These are phyloP conservation scores for Daedaleopsis nitida DNA, from an alignment of 768 basidiomycete genomes.

Conservation along the genomic window DNA sequence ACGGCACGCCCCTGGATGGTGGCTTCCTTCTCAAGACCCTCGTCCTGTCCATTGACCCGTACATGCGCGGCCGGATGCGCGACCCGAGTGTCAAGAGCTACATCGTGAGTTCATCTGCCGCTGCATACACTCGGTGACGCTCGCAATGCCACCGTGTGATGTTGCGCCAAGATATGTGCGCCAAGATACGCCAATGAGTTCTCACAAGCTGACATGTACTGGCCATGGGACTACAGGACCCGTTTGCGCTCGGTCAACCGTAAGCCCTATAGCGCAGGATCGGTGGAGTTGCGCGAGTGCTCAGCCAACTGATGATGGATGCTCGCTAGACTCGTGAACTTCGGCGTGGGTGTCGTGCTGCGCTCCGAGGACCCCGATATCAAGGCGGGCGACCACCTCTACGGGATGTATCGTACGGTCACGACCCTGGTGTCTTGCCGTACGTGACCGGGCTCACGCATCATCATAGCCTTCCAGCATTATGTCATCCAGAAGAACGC, in stretches of 20 bases:
- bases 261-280: neutral
- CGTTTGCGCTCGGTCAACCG: slow-evolving; percentile 2
- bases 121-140: too few relatives aligned
- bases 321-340: slow-evolving; percentile 24
- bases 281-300: too few relatives aligned
- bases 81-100: slow-evolving; percentile 19
- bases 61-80: slow-evolving; percentile 24
- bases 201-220: neutral
- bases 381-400: slow-evolving; percentile 29
- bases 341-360: slow-evolving; percentile 28
- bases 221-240: neutral
- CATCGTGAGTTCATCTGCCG: slow-evolving; percentile 6
- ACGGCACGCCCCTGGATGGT: slow-evolving; percentile 28
- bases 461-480: slow-evolving; percentile 39
- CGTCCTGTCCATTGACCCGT: slow-evolving; percentile 25
- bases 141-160: neutral
- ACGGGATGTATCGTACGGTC: slow-evolving; percentile 23
- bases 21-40: slow-evolving; percentile 33
- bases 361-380: slow-evolving; percentile 27
- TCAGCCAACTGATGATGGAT: slow-evolving; percentile 1
- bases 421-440: slow-evolving; percentile 23
- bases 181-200: too few relatives aligned
- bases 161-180: too few relatives aligned
- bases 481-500: slow-evolving; percentile 37
- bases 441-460: neutral